Percentiles rank a stretch among this genome's conserved stretches.
Evolutionary conservation across 805 yeast species (phyloP).

Genomic region (Yarrowia sp.): DNA sequence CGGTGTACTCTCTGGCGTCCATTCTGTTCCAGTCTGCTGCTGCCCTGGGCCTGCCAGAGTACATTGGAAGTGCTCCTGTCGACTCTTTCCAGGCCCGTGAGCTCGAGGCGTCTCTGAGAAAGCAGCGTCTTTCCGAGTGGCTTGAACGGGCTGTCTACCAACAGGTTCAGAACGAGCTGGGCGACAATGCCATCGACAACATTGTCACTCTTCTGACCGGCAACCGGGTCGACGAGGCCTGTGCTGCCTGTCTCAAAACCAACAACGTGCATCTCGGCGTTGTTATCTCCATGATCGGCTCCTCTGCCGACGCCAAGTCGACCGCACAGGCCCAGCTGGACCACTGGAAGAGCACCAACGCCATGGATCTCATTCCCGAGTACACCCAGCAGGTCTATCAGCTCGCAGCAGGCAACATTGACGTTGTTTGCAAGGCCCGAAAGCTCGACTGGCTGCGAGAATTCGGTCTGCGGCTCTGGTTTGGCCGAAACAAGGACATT

Average conservation of each 20-base stretch:
- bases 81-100: background rate
- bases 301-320: slow-evolving; percentile 46
- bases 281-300: slow-evolving; percentile 71
- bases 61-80: slow-evolving; percentile 11
- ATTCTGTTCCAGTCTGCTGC: slow-evolving; percentile 20
- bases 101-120: slow-evolving; percentile 3
- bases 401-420: slow-evolving; percentile 37
- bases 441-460: slow-evolving; percentile 71
- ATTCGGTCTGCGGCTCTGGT: slow-evolving; percentile 66
- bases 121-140: slow-evolving; percentile 14
- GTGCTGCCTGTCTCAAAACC: slow-evolving; percentile 63
- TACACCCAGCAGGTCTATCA: slow-evolving; percentile 44
- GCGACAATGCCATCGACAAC: slow-evolving; percentile 52
- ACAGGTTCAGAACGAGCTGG: slow-evolving; percentile 1
- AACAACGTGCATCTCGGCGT: slow-evolving; percentile 74
- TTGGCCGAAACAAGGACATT: slow-evolving; percentile 52
- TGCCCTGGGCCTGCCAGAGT: slow-evolving; percentile 5
- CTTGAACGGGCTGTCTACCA: slow-evolving; percentile 2
- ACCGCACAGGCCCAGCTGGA: slow-evolving; percentile 33
- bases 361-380: slow-evolving; percentile 19
- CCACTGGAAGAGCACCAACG: slow-evolving; percentile 29
- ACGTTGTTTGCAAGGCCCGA: slow-evolving; percentile 46
- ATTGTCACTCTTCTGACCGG: slow-evolving; percentile 56
- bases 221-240: slow-evolving; percentile 68
- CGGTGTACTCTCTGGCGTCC: slow-evolving; percentile 22